Base-by-base conservation (phyloP, 2,329 filamentous ascomycete species). In the Cercospora beticola region DNA sequence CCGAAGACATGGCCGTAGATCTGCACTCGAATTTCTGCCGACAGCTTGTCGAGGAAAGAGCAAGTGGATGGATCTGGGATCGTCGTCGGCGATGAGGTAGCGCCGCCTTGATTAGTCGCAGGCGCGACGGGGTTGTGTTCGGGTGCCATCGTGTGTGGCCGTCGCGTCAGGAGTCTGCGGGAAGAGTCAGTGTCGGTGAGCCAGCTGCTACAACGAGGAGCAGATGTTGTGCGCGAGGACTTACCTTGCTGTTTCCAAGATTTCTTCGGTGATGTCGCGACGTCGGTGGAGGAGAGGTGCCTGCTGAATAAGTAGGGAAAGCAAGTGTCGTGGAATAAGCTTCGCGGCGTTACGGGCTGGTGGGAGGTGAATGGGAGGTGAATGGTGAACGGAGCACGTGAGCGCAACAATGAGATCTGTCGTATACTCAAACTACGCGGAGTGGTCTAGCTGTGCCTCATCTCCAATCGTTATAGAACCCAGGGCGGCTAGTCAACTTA, bases 1-100 rank as follows among this genome's bases (percentile, higher is more conserved):
- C 65, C 49, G 7, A 67, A 67, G 33, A 67, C 49, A 43, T 64
- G 52, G 10, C 56, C 60, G 49, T 64, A 67, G 10, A 67, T 67
- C 1, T 46, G 33, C 26, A 63, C 30, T 40, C 65, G 65, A 7
- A 46, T 30, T n/a, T 67, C 65, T 16, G 65, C 43, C 2, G 46
- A 57, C 43, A 67, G 60, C 16, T 31, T 67, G 21, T 67, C 65
- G 49, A 59, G 31, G 52, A 67, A 49, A 49, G 30, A 49, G 30
- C 60, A 58, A 52, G 33, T 30, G 16, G 4, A 10, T 14, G 26
- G 3, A 4, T 28, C 26, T 28, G 26, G 23, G 23, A 3, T 28
- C 3, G 26, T 6, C 5, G 26, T 28, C 5, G 26, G 5, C 26
- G 26, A 28, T 28, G 26, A 28, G 26, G 26, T 6, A 6, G 26